These are phyloP conservation scores for Telopea speciosissima DNA, from an alignment of 177 flowering plant species.

Conservation along the genomic window DNA sequence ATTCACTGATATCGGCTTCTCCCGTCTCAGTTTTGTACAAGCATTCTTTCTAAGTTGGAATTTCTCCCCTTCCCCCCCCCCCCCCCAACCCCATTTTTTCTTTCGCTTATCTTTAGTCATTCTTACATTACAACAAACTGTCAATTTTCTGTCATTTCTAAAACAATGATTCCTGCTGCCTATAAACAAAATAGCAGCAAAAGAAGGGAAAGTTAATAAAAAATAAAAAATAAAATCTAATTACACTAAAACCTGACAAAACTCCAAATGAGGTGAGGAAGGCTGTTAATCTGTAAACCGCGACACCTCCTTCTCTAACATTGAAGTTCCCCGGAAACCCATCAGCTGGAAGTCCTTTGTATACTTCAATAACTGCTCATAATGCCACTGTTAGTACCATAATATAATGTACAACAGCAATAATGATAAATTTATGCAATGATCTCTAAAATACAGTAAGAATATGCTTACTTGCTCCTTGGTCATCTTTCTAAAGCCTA, in stretches of 20 bases:
- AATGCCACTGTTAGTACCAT: conserved; percentile 3
- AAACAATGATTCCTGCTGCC: conserved; percentile 6
- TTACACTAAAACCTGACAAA: not conserved
- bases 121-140: not conserved
- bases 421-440: no score
- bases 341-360: conserved; percentile 49
- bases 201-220: not conserved
- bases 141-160: not conserved
- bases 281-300: not conserved
- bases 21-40: conserved; percentile 1
- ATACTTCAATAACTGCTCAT: conserved; percentile 42
- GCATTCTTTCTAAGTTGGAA: not conserved
- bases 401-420: not conserved
- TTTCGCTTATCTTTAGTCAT: not conserved
- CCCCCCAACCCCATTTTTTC: not conserved
- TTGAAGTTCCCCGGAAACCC: conserved; percentile 71
- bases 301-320: conserved; percentile 68
- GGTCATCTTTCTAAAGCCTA: conserved; percentile 73
- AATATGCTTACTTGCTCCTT: conserved; percentile 55
- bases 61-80: not conserved
- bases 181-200: conserved; percentile 10
- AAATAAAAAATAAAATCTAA: not conserved
- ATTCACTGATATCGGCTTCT: conserved; percentile 17
- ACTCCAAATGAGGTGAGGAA: not conserved
- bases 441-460: not conserved